Percentiles rank a stretch among this genome's conserved stretches.
Conservation (phyloP, 2,329 filamentous ascomycete species). For the Stemphylium lycopersici region DNA sequence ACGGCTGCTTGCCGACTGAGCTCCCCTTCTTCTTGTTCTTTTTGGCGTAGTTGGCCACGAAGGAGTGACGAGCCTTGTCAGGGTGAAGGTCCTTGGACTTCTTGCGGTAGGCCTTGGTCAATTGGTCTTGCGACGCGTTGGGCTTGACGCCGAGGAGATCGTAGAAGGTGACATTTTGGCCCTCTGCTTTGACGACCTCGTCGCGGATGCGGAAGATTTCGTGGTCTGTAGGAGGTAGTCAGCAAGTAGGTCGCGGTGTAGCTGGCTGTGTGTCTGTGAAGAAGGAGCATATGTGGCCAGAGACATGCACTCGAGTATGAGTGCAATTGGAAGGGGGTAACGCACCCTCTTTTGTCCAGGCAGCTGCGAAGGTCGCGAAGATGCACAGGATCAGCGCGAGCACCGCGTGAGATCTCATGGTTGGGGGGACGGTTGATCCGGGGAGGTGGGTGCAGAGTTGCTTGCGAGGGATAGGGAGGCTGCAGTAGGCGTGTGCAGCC, state of each 20-base stretch:
- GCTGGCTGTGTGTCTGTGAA: conserved; percentile 23
- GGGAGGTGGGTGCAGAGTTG: conserved; percentile 22
- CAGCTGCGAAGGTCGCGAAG: conserved; percentile 71
- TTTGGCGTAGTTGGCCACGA: conserved; percentile 69
- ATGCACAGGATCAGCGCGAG: conserved; percentile 72
- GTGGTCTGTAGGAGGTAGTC: conserved; percentile 67
- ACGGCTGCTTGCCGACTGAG: conserved; percentile 70
- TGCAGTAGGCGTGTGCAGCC: conserved; percentile 41
- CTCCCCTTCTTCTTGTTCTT: conserved; percentile 60
- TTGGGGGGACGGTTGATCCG: conserved; percentile 31
- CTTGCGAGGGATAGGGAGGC: conserved; percentile 32
- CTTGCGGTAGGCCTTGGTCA: conserved; percentile 93
- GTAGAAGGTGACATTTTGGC: conserved; percentile 86
- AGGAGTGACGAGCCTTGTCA: conserved; percentile 90
- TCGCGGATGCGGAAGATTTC: conserved; percentile 97
- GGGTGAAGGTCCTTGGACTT: conserved; percentile 84
- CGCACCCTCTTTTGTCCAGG: conserved; percentile 87
- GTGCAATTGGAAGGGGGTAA: conserved; percentile 16
- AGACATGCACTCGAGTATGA: conserved; percentile 7
- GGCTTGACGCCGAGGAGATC: conserved; percentile 80
- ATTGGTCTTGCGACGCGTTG: conserved; percentile 79
- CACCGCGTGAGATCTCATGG: conserved; percentile 72
- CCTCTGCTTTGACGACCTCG: conserved; percentile 78
- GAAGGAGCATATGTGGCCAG: conserved; percentile 10
- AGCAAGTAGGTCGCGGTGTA: conserved; percentile 22